Base-by-base conservation (phyloP, 192 early-diverging fungal species). In the Coemansia sp. region DNA sequence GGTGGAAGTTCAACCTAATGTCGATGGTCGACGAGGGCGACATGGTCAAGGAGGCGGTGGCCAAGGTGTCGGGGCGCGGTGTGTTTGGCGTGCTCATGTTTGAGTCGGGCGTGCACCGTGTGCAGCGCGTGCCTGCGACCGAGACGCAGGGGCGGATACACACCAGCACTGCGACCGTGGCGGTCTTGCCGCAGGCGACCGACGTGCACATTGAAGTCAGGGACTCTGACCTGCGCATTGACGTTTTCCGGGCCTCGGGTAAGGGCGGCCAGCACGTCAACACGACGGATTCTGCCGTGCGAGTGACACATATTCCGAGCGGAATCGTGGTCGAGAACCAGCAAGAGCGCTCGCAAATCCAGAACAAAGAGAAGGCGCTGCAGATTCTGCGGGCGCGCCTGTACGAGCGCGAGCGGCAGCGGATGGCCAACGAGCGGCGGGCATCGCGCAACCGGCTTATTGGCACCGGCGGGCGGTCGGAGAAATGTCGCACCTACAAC, bases 261-360 rank as follows among this genome's bases (percentile, higher is more conserved):
- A 82, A 84, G n/a, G 90, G 90, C n/a, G 90, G 90, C 12, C 90
- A 91, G 81, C 93, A 95, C 62, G 94, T 97, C 6, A 98, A 96
- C 48, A 97, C 87, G 3, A 96, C 95, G 0, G 93, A 97, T 48
- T 89, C 86, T 58, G 94, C 95, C 6, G 92, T 97, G 50, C 82
- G 94, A 5, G 82, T 98, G 23, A 94, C 90, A 7, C 96, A 98
- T 77, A 56, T 95, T 19, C 90, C 96, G 6, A 92, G 92, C 3
- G 94, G 94, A 0, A 85, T 94, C 30, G 80, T 83, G 6, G 88
- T 94, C 5, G 77, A 85, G 26, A 90, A 90, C 70, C 94, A 96
- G 77, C 88, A 87, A 50, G 90, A 95, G 62, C 78, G 94, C 44
- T 95, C 93, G n/a, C 94, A 98, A 65, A 87, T 91, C 43, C 64